Percentiles rank a stretch among this genome's conserved stretches.
Evolutionary conservation across 2,329 filamentous ascomycete genomes (phyloP).

Genomic region (Nigrospora oryzae): DNA sequence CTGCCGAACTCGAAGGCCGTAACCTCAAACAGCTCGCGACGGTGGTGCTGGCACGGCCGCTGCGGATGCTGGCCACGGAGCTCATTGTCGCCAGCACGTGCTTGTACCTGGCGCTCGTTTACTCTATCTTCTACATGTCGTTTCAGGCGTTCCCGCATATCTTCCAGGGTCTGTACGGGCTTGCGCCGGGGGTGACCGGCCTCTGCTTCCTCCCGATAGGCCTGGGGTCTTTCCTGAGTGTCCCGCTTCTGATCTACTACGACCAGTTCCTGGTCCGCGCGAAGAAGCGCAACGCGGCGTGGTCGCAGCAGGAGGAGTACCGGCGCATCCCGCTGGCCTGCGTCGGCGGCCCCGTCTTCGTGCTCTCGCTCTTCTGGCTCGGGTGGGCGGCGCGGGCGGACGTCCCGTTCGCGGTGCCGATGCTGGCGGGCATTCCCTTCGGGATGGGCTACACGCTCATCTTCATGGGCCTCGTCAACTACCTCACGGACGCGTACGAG

Average conservation of each 20-base stretch:
- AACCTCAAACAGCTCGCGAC: slow-evolving; percentile 51
- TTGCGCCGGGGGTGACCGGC: slow-evolving; percentile 56
- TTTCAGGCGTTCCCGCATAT: slow-evolving; percentile 70
- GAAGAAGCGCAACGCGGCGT: slow-evolving; percentile 37
- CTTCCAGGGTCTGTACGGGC: slow-evolving; percentile 53
- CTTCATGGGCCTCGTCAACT: slow-evolving; percentile 57
- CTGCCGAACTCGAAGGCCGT: slow-evolving; percentile 54
- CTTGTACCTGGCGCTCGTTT: slow-evolving; percentile 62
- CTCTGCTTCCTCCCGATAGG: slow-evolving; percentile 63
- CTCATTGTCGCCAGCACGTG: slow-evolving; percentile 65
- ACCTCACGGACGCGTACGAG: slow-evolving; percentile 60
- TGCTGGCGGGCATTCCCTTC: slow-evolving; percentile 52
- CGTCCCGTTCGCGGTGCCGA: slow-evolving; percentile 45
- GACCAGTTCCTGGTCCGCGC: slow-evolving; percentile 50
- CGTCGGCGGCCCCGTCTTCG: slow-evolving; percentile 58
- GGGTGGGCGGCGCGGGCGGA: slow-evolving; percentile 45
- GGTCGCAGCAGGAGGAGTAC: slow-evolving; percentile 57
- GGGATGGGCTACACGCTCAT: slow-evolving; percentile 54
- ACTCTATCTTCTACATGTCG: slow-evolving; percentile 61
- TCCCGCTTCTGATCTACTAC: slow-evolving; percentile 56
- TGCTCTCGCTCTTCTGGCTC: slow-evolving; percentile 50
- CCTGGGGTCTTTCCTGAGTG: slow-evolving; percentile 49
- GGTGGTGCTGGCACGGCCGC: slow-evolving; percentile 61
- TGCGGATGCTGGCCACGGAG: slow-evolving; percentile 65
- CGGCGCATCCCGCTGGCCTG: slow-evolving; percentile 64